These are phyloP conservation scores for Naegleria lovaniensis DNA, from an alignment of 208 protist species.

Conservation along the genomic window DNA sequence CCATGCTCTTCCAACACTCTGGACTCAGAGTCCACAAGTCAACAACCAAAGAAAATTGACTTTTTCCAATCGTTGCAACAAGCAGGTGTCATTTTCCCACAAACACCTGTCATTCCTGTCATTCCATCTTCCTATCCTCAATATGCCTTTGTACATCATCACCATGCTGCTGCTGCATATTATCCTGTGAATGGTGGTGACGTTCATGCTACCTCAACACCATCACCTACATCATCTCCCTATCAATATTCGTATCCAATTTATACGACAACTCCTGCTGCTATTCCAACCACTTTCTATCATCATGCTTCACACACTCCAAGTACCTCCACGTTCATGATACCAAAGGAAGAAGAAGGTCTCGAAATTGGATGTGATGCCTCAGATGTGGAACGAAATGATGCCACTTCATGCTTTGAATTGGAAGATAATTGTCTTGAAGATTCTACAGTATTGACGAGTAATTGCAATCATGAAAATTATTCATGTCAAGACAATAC, in stretches of 20 bases:
- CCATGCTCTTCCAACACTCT: background rate
- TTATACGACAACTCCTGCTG: background rate
- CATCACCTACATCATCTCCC: too few species aligned
- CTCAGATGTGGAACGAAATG: background rate
- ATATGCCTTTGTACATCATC: background rate
- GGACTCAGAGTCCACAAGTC: too few species aligned
- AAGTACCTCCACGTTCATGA: too few species aligned
- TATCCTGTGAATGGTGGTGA: background rate
- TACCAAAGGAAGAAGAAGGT: too few species aligned
- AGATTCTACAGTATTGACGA: too few species aligned
- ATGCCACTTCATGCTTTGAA: background rate
- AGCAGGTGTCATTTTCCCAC: background rate
- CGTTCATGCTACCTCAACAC: background rate
- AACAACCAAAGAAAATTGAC: constrained; percentile 4
- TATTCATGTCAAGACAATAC: too few species aligned
- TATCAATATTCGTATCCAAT: background rate
- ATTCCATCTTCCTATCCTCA: background rate
- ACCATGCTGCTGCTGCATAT: background rate
- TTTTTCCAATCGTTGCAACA: background rate
- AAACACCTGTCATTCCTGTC: background rate
- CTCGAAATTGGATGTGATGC: too few species aligned
- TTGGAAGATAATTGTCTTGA: background rate
- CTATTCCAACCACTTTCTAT: background rate
- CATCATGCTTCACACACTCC: too few species aligned
- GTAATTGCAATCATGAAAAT: too few species aligned